Base-by-base conservation (phyloP, 2,329 filamentous ascomycete genomes). In the Knoxdaviesia proteae region DNA sequence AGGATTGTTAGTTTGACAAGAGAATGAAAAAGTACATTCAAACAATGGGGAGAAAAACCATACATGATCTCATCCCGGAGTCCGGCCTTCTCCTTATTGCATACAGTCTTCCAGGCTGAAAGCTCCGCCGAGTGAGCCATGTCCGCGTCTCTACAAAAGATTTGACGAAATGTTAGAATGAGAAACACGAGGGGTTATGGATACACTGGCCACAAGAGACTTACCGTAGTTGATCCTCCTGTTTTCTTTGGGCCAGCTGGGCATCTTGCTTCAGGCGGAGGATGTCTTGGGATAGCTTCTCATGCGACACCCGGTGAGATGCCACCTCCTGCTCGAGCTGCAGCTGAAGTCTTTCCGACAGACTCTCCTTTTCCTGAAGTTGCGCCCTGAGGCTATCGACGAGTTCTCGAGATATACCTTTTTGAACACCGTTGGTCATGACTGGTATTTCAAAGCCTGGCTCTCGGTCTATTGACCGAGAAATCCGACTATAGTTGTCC, bases 381-480 rank as follows among this genome's bases (percentile, higher is more conserved):
- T 94, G 80, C 5, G 68, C 68, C 41, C 84, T 76, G 33, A 98
- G 64, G 1, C 80, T 79, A 56, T 98, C 90, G 4, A 98, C 82
- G 35, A 96, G 64, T 52, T 96, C 84, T 36, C 88, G 74, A n/a
- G 92, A 94, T 35, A 98, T 81, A 4, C 88, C 88, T 52, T 88
- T 87, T 50, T 90, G 78, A 7, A 87, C 63, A 0, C 82, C 83
- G 53, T 87, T 84, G 38, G 77, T 69, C 44, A 86, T 67, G 7
- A 90, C 72, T 0, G 84, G 80, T 31, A 92, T 77, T 56, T 98
- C 90, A 47, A 92, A 65, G 1, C 79, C 84, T 1, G 90, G 90
- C 47, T 94, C 84, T 47, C 88, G 77, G 58, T 98, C 90, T 51
- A 98, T 83, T 9, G 84, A 82, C 47, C 84, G 75, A 36, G 80